These are phyloP conservation scores for Eucalyptus urophylla DNA, from an alignment of 345 rosid species.

Conservation along the genomic window DNA sequence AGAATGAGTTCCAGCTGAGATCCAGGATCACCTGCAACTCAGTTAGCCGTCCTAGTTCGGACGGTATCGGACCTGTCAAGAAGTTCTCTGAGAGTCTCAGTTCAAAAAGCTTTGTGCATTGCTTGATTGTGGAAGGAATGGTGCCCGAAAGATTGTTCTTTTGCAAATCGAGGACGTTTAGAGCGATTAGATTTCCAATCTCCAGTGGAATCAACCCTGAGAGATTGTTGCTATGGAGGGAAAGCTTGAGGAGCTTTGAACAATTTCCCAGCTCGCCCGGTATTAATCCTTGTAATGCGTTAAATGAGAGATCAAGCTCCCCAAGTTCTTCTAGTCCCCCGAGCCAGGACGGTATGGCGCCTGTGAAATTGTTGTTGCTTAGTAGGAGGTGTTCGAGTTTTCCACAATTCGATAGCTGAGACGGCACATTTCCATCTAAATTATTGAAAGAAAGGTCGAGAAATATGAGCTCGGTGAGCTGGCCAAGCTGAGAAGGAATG, in stretches of 20 bases:
- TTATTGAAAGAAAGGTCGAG: conserved; percentile 72
- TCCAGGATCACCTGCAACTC: conserved; percentile 80
- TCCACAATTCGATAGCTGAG: conserved; percentile 32
- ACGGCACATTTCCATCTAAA: conserved; percentile 40
- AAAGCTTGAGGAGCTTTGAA: conserved; percentile 53
- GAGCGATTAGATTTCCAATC: conserved; percentile 60
- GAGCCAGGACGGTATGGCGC: conserved; percentile 62
- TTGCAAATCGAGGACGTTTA: conserved; percentile 65
- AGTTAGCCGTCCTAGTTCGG: conserved; percentile 57
- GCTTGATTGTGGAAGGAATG: conserved; percentile 55
- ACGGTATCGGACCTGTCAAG: conserved; percentile 55
- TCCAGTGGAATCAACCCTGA: conserved; percentile 52
- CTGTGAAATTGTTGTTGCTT: conserved; percentile 42
- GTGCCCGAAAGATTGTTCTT: conserved; percentile 65
- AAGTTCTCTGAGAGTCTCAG: conserved; percentile 58
- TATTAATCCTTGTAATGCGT: conserved; percentile 43
- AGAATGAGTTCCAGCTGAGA: conserved; percentile 48
- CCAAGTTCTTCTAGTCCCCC: conserved; percentile 57
- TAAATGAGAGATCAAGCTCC: conserved; percentile 73
- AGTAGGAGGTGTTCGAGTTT: conserved; percentile 62
- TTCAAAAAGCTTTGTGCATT: conserved; percentile 63
- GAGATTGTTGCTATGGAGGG: conserved; percentile 51
- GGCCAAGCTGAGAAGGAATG: conserved; percentile 51
- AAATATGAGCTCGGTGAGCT: conserved; percentile 41
- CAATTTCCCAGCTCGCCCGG: conserved; percentile 63